Base-by-base conservation (phyloP, 192 early-diverging fungal species). In the Phlyctochytrium planicorne region DNA sequence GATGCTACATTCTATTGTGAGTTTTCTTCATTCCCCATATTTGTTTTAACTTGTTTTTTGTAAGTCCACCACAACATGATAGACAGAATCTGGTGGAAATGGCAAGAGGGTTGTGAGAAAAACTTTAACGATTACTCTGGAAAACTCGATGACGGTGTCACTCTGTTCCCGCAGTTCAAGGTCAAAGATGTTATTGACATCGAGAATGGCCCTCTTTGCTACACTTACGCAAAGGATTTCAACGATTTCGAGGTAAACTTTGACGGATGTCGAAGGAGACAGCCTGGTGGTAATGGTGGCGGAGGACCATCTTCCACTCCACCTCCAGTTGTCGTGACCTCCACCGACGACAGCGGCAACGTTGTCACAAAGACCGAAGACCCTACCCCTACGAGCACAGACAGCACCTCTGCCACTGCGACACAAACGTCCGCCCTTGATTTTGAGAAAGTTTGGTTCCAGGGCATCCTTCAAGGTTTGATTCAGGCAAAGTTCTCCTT, bases 21-120 rank as follows among this genome's bases (percentile, higher is more conserved):
- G 40, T 47, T 20, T 47, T n/a, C n/a, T 47, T 47, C 40, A 47
- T n/a, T n/a, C n/a, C n/a, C n/a, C n/a, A n/a, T n/a, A n/a, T n/a
- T n/a, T n/a, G n/a, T n/a, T n/a, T n/a, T n/a, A n/a, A n/a, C n/a
- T n/a, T n/a, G n/a, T n/a, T n/a, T 47, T 20, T 20, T 14, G 40
- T 47, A 6, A 47, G 40, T 47, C 40, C 66, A 68, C 59, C 66
- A 68, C 60, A 56, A 29, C 37, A 68, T 68, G 66, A 55, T 68
- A 2, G 66, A 68, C 62, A 68, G 59, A 25, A 68, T 68, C 25
- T 68, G 66, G 66, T 53, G 37, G 66, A 53, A 27, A 31, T 68
- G 66, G 66, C 66, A 68, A 50, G 34, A n/a, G 40, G 40, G 10
- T 20, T 47, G 40, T 20, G 10, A 6, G 20, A 47, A 20, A 20